phyloP scores from a whole-genome alignment of 495 filamentous ascomycete species.

The Aspergillus ostianus region DNA sequence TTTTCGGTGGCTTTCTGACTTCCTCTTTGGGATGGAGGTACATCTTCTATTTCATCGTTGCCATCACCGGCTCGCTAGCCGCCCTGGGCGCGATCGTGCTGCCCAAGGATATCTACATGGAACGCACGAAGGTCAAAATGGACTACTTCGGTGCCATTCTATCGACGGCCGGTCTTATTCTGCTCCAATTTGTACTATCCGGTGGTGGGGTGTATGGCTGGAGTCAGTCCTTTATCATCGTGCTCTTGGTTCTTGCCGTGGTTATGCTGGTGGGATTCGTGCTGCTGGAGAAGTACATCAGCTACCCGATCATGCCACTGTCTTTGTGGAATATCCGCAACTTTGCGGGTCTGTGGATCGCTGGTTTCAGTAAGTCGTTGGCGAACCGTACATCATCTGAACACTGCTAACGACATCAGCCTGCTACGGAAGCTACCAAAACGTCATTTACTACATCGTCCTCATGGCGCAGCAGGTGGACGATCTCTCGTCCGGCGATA shows the following conservation, averaged over 20 bases:
- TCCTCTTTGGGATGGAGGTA: constrained; percentile 39
- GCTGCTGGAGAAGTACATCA: constrained; percentile 32
- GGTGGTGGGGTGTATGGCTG: constrained; percentile 45
- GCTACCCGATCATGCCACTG: constrained; percentile 36
- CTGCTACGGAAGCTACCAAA: constrained; percentile 40
- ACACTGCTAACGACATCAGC: constrained; percentile 24
- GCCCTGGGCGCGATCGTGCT: constrained; percentile 33
- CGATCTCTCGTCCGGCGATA: constrained; percentile 30
- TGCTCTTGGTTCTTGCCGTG: constrained; percentile 41
- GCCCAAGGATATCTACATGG: constrained; percentile 24
- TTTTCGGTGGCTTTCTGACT: constrained; percentile 38
- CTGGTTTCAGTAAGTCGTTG: constrained; percentile 34
- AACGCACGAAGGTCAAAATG: constrained; percentile 25
- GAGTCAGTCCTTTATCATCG: constrained; percentile 44
- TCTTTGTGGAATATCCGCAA: constrained; percentile 37
- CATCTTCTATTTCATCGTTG: constrained; percentile 36
- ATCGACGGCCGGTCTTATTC: constrained; percentile 34
- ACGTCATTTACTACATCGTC: constrained; percentile 41
- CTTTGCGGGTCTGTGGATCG: constrained; percentile 38
- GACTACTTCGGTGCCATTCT: constrained; percentile 34
- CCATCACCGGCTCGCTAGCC: constrained; percentile 30
- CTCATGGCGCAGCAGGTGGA: constrained; percentile 37
- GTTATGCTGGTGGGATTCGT: constrained; percentile 39
- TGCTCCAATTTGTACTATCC: constrained; percentile 40
- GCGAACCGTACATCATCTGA: background rate